Evolutionary conservation across 2,329 filamentous ascomycete species (phyloP).

Genomic region (Xylogone sp.): DNA sequence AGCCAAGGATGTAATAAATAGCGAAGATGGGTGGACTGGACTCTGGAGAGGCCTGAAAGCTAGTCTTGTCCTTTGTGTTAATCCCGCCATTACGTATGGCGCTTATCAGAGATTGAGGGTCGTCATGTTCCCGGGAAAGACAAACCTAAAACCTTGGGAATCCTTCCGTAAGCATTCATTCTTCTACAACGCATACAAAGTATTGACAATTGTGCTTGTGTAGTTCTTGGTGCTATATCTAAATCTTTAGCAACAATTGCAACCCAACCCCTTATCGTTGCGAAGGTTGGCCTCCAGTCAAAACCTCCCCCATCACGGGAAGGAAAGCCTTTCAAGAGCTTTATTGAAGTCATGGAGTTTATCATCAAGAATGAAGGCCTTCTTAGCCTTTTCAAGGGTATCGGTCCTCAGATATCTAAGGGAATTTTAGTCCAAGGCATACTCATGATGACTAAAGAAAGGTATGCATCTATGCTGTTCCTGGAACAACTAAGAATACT

Average conservation of each 20-base stretch:
- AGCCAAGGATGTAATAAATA: constrained; percentile 81
- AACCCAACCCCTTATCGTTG: constrained; percentile 94
- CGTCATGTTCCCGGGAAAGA: constrained; percentile 71
- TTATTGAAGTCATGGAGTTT: constrained; percentile 91
- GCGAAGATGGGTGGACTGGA: constrained; percentile 84
- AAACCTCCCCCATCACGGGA: constrained; percentile 79
- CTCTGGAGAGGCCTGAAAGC: constrained; percentile 96
- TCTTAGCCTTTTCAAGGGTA: constrained; percentile 90
- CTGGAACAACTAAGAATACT: constrained; percentile 9
- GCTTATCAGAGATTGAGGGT: constrained; percentile 88
- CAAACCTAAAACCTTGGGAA: constrained; percentile 74
- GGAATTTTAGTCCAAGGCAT: constrained; percentile 91
- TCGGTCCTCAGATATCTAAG: constrained; percentile 89
- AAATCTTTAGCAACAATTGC: constrained; percentile 88
- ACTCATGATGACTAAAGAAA: constrained; percentile 98
- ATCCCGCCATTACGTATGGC: constrained; percentile 96
- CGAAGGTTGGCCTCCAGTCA: constrained; percentile 94
- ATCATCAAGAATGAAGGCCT: constrained; percentile 86
- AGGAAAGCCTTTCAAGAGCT: constrained; percentile 90
- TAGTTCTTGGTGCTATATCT: constrained; percentile 87
- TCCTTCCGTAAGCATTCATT: constrained; percentile 71
- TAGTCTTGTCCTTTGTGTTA: constrained; percentile 90
- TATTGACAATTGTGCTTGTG: constrained; percentile 2
- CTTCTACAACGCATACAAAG: constrained; percentile 2
- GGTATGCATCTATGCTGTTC: constrained; percentile 52